Conservation (phyloP, 2,329 filamentous ascomycete species). For the Aspergillus ustus region DNA sequence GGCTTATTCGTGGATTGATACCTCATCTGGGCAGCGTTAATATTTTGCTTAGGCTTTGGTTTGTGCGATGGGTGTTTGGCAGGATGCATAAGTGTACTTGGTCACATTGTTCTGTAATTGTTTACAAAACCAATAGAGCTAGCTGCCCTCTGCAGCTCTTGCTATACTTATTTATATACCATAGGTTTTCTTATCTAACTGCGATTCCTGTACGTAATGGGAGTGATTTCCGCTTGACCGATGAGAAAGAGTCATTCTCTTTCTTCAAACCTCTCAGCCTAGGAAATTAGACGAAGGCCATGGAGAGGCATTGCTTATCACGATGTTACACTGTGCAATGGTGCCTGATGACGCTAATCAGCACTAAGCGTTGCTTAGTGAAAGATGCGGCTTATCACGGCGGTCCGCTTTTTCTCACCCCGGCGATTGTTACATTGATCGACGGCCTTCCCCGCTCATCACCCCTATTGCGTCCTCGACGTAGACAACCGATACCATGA, state of each 20-base stretch:
- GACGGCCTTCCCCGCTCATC: slow-evolving; percentile 1
- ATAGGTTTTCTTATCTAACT: too few relatives aligned
- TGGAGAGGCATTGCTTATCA: background rate
- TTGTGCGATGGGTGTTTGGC: background rate
- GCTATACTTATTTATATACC: too few relatives aligned
- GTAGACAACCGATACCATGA: background rate
- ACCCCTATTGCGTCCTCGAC: slow-evolving; percentile 14
- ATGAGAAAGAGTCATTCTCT: background rate
- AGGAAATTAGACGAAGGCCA: background rate
- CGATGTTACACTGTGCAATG: background rate
- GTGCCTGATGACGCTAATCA: background rate
- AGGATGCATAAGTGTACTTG: background rate
- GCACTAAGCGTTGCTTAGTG: slow-evolving; percentile 4
- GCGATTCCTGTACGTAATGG: too few relatives aligned
- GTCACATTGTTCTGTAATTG: background rate
- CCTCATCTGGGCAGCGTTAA: background rate
- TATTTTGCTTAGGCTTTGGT: background rate
- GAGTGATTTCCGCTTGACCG: background rate
- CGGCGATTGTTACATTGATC: slow-evolving; percentile 22
- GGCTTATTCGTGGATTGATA: background rate
- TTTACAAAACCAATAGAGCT: background rate
- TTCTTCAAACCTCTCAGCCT: background rate
- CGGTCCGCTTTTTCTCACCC: background rate
- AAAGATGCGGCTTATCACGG: background rate
- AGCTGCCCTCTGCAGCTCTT: background rate